Evolutionary conservation across 176 grass and related monocot species (phyloP).

Genomic region (Rhipidocladum racemiflorum): DNA sequence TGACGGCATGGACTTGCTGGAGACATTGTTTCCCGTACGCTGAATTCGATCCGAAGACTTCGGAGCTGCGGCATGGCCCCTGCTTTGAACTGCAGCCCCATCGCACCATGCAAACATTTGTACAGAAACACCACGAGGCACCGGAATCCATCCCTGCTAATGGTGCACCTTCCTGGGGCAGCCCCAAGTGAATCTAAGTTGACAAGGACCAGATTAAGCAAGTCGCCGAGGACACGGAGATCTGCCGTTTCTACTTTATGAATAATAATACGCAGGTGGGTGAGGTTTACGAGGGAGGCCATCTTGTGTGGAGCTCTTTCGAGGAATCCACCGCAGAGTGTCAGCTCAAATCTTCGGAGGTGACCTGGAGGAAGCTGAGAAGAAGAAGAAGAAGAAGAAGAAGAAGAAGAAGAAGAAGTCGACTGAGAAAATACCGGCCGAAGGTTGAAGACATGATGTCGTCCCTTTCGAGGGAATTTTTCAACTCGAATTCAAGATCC

Average conservation of each 20-base stretch:
- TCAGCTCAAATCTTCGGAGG: not conserved
- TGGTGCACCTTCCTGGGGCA: no score
- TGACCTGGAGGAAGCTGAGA: not conserved
- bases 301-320: not conserved
- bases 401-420: no score
- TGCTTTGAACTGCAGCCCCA: not conserved
- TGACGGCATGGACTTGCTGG: no score
- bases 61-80: not conserved
- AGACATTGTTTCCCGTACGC: accelerated
- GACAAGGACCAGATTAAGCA: not conserved
- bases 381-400: no score
- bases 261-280: not conserved
- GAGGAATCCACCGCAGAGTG: accelerated
- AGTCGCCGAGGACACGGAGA: not conserved
- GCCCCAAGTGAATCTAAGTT: no score
- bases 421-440: no score
- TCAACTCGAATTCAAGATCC: no score
- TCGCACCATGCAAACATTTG: not conserved
- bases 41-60: not conserved
- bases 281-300: not conserved
- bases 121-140: not conserved
- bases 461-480: no score
- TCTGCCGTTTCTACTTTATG: accelerated
- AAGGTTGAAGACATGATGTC: no score
- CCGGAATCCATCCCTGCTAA: not conserved